These are phyloP conservation scores for Camelina sativa DNA, from an alignment of 345 rosid species.

Conservation along the genomic window DNA sequence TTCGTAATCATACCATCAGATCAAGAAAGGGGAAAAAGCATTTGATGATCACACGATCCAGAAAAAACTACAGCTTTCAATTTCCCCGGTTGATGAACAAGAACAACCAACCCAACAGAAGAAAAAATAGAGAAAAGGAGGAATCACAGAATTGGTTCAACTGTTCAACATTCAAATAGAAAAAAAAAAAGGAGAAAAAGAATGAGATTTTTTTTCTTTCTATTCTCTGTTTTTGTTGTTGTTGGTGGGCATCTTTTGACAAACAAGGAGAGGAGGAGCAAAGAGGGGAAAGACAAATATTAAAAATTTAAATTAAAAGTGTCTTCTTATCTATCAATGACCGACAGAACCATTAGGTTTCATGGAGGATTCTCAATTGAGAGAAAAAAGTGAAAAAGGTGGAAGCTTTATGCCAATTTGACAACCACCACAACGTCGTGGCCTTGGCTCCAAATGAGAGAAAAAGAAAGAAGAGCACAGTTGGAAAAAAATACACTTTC, in stretches of 20 bases:
- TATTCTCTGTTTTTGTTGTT: background rate
- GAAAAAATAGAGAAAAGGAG: background rate
- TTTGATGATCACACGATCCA: slow-evolving; percentile 18
- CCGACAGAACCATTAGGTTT: slow-evolving; percentile 44
- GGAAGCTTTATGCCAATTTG: slow-evolving; percentile 43
- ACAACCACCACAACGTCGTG: slow-evolving; percentile 40
- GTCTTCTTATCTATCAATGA: slow-evolving; percentile 21
- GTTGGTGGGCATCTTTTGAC: slow-evolving; percentile 50
- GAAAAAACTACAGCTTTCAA: slow-evolving; percentile 4
- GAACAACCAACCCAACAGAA: slow-evolving; percentile 26
- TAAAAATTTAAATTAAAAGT: background rate
- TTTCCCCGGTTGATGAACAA: slow-evolving; percentile 41
- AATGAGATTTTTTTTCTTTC: background rate
- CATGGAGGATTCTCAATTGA: slow-evolving; percentile 43
- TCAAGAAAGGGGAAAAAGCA: slow-evolving; percentile 14
- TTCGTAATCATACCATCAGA: slow-evolving; percentile 33
- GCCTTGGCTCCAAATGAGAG: slow-evolving; percentile 29
- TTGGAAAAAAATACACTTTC: slow-evolving; percentile 26
- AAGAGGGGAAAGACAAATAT: background rate
- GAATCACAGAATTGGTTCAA: background rate
- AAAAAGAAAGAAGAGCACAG: slow-evolving; percentile 26
- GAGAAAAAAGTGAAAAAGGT: slow-evolving; percentile 17
- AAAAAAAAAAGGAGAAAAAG: background rate
- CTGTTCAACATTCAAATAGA: slow-evolving; percentile 39
- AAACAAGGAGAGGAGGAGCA: slow-evolving; percentile 19